phyloP scores from a whole-genome alignment of 163 green algal species.

The Chlamydomonas reinhardtii region DNA sequence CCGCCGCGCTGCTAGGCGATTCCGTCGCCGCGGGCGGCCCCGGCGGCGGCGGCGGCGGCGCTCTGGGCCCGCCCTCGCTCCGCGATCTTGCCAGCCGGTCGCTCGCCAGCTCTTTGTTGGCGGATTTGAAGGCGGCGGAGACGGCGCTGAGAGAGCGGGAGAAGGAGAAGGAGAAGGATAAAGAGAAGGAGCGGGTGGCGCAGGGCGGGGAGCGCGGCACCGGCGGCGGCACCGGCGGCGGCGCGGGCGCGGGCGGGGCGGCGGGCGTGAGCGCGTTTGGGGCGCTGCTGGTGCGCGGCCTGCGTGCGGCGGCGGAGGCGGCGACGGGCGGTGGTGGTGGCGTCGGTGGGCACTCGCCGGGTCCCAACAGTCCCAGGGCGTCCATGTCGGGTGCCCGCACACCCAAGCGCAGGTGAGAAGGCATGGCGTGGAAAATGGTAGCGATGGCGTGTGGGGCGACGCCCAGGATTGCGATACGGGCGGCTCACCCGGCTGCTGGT shows the following conservation, averaged over 20 bases:
- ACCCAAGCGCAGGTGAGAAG: no score
- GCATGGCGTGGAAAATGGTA: no score
- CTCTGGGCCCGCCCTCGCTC: slow-evolving; percentile 6
- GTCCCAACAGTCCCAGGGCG: no score
- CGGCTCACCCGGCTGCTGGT: no score
- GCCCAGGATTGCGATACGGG: no score
- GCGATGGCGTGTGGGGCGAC: no score
- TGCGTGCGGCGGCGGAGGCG: neutral
- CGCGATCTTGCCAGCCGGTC: neutral
- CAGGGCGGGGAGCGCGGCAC: neutral
- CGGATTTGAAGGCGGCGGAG: slow-evolving; percentile 10
- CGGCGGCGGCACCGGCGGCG: no score
- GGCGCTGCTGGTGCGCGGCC: neutral
- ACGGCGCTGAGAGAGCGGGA: neutral
- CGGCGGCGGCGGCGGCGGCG: neutral
- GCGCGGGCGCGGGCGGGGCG: no score
- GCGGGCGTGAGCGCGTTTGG: neutral
- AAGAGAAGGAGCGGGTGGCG: neutral
- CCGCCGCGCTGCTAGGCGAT: no score
- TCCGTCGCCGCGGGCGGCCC: no score
- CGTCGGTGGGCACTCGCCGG: no score
- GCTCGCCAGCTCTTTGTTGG: slow-evolving; percentile 6
- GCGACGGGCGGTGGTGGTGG: no score
- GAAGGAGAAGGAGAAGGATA: neutral
- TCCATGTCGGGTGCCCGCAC: neutral